Evolutionary conservation across 2,329 filamentous ascomycete species (phyloP).

Genomic region (Cladorrhinum sp.): DNA sequence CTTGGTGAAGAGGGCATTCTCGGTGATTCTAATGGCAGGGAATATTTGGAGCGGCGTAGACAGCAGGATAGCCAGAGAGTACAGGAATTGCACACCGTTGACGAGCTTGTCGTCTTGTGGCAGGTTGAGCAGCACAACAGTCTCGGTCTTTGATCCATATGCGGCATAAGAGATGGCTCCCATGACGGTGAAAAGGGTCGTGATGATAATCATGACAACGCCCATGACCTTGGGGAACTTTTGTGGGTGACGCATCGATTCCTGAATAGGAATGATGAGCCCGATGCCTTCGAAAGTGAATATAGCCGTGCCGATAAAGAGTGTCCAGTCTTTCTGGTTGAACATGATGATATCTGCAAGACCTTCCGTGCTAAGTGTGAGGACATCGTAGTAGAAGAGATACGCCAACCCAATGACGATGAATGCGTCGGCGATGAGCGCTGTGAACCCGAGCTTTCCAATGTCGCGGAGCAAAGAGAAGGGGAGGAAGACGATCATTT

Average conservation of each 20-base stretch:
- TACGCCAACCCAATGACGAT: conserved; percentile 91
- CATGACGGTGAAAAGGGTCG: conserved; percentile 83
- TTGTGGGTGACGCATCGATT: conserved; percentile 86
- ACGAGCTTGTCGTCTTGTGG: conserved; percentile 94
- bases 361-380: conserved; percentile 73
- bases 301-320: conserved; percentile 98
- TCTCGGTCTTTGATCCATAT: conserved; percentile 92
- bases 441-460: conserved; percentile 93
- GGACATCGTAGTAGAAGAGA: conserved; percentile 91
- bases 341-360: conserved; percentile 85
- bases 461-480: conserved; percentile 94
- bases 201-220: conserved; percentile 92
- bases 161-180: conserved; percentile 94
- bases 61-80: conserved; percentile 94
- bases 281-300: conserved; percentile 99
- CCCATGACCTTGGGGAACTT: conserved; percentile 89
- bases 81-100: conserved; percentile 93
- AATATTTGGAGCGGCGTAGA: conserved; percentile 96
- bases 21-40: conserved; percentile 93
- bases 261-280: conserved; percentile 95
- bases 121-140: conserved; percentile 91
- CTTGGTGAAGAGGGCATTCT: conserved; percentile 88
- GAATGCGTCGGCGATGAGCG: conserved; percentile 88
- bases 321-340: conserved; percentile 88
- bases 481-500: conserved; percentile 92